Base-by-base conservation (phyloP, 1,284 basidiomycete species). In the Tylopilus microsporus region DNA sequence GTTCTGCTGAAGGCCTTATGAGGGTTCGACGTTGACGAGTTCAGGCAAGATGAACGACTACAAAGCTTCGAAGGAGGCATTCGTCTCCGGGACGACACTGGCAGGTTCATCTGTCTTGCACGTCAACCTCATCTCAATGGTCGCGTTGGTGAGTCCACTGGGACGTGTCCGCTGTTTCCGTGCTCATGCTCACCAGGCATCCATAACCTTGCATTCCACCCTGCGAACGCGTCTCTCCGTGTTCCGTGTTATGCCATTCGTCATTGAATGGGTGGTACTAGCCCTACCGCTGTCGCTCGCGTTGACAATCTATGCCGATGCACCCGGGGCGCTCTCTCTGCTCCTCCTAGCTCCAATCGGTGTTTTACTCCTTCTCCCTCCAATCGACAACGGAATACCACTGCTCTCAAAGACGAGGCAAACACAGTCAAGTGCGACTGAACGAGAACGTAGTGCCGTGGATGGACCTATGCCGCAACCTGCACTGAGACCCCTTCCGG, bases 1-100 rank as follows among this genome's bases (percentile, higher is more conserved):
- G 32, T 32, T 37, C 8, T 5, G 41, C 18, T n/a, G 13, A 49
- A 15, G 19, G 30, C 30, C 8, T 36, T 43, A 53, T 53, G 49
- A 32, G 32, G 6, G 6, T 32, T 8, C 32, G 32, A 32, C 32
- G 8, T 32, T 32, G 32, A 32, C 13, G 32, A 25, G 25, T 15
- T 46, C 45, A 46, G 21, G 8, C 25, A 47, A 53, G 19, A 72
- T 70, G 72, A 52, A 59, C 32, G 63, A 71, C 56, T 97, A 97
- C 80, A 95, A 94, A 74, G 65, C 79, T 18, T 84, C 82, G 30
- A 98, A 98, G 74, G 91, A 95, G 76, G 86, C 84, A 0, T 98
- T 94, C 68, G 90, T 95, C 50, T 87, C 92, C 18, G 85, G 87
- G 49, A 84, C 83, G 73, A 83, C 81, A n/a, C n/a, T n/a, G n/a